phyloP scores from a whole-genome alignment of 169 alveolate genomes.

The Plasmodium vinckei region DNA sequence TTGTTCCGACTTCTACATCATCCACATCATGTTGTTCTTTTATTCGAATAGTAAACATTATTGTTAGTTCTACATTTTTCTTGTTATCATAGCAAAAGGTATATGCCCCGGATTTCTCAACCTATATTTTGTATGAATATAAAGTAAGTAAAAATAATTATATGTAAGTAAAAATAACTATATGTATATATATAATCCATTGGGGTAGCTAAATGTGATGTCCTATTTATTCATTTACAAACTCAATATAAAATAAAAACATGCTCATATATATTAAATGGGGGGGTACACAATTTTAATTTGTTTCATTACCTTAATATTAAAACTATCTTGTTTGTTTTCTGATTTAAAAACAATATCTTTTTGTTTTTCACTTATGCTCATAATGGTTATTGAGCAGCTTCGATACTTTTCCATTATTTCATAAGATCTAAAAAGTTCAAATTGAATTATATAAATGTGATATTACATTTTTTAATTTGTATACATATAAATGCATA shows the following conservation, averaged over 20 bases:
- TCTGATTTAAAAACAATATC: constrained; percentile 46
- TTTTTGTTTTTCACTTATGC: constrained; percentile 23
- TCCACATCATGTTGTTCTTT: constrained; percentile 21
- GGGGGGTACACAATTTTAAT: too few species aligned
- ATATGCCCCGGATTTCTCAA: constrained; percentile 12
- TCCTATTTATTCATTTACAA: too few species aligned
- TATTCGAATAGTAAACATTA: constrained; percentile 61
- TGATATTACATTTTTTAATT: too few species aligned
- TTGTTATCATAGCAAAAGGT: constrained; percentile 57
- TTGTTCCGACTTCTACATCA: constrained; percentile 50
- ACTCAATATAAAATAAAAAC: too few species aligned
- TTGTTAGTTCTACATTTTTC: constrained; percentile 46
- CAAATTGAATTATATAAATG: background rate
- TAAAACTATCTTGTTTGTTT: constrained; percentile 52
- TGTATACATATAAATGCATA: too few species aligned
- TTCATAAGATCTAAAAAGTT: constrained; percentile 47
- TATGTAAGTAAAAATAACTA: background rate
- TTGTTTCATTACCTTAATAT: constrained; percentile 42
- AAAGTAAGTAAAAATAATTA: constrained; percentile 2
- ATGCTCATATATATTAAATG: too few species aligned
- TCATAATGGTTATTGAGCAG: constrained; percentile 32
- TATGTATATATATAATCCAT: constrained; percentile 11
- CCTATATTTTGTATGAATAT: constrained; percentile 28
- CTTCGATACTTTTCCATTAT: constrained; percentile 40
- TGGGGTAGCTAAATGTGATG: too few species aligned